Conservation (phyloP, 2,329 filamentous ascomycete genomes). For the Cadophora malorum region DNA sequence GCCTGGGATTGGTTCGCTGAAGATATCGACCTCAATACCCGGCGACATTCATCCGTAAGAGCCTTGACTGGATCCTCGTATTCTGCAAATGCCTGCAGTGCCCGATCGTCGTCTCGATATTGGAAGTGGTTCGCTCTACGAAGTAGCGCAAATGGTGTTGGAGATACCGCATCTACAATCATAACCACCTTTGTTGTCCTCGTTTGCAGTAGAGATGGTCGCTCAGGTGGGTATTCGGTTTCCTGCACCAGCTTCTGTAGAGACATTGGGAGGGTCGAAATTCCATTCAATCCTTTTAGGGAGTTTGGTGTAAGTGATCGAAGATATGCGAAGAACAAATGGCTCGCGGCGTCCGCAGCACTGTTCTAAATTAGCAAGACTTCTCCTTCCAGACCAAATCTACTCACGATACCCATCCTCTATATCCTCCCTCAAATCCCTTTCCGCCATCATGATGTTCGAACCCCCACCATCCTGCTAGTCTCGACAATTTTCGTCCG, state of each 20-base stretch:
- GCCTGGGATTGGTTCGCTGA: conserved; percentile 85
- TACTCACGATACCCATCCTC: conserved; percentile 79
- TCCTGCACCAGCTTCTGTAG: conserved; percentile 89
- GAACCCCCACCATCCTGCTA: conserved; percentile 99
- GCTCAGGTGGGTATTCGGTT: conserved; percentile 90
- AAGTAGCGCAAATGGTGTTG: conserved; percentile 89
- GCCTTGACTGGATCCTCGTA: conserved; percentile 89
- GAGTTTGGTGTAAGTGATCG: conserved; percentile 85
- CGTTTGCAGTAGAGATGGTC: conserved; percentile 77
- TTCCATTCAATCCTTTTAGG: conserved; percentile 71
- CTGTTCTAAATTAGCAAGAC: conserved; percentile 52
- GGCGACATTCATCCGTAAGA: conserved; percentile 90
- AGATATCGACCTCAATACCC: conserved; percentile 88
- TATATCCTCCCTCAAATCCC: conserved; percentile 95
- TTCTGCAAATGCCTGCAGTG: conserved; percentile 84
- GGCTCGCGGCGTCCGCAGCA: conserved; percentile 93
- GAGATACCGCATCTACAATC: conserved; percentile 94
- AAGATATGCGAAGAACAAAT: conserved; percentile 97
- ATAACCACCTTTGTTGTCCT: conserved; percentile 90
- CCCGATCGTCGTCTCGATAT: conserved; percentile 86
- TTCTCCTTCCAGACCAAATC: neutral
- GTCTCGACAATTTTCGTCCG: conserved; percentile 89
- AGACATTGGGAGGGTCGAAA: conserved; percentile 86
- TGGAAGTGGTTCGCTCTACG: conserved; percentile 94
- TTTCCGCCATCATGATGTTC: conserved; percentile 86